phyloP scores from a whole-genome alignment of 2,329 filamentous ascomycete genomes.

The Phyllosticta citribraziliensis region DNA sequence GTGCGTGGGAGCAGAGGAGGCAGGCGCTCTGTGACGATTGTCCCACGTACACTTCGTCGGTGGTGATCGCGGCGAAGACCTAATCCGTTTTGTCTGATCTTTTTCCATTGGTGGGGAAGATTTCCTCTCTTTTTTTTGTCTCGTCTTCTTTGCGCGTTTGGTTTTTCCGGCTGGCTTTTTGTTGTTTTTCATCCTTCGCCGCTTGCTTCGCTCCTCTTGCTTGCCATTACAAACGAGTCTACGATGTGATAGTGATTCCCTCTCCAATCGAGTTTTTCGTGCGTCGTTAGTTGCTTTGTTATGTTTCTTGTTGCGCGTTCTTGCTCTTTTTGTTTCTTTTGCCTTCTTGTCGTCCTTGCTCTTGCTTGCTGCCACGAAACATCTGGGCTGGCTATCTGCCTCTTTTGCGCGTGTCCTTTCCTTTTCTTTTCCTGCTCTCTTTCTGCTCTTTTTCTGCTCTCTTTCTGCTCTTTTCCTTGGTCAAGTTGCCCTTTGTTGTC shows the following conservation, averaged over 20 bases:
- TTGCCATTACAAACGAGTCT: slow-evolving; percentile 5
- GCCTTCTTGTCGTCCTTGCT: background rate
- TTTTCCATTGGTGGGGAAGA: background rate
- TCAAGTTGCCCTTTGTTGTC: too few species aligned
- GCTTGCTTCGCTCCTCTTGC: background rate
- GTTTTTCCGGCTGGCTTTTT: background rate
- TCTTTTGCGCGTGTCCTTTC: background rate
- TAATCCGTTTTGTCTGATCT: background rate
- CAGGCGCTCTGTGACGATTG: slow-evolving; percentile 7
- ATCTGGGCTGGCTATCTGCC: background rate
- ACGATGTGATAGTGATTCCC: slow-evolving; percentile 9
- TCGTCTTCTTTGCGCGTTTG: background rate
- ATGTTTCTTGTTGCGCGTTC: background rate
- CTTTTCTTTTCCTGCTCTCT: background rate
- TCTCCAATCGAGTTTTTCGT: background rate
- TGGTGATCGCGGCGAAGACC: background rate
- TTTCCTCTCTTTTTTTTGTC: background rate
- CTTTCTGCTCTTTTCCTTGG: background rate
- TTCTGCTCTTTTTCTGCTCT: too few species aligned
- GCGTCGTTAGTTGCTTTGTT: background rate
- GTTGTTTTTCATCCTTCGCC: background rate
- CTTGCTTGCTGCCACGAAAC: background rate
- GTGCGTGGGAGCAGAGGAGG: slow-evolving; percentile 3
- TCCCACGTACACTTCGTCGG: background rate
- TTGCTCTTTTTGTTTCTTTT: background rate